phyloP scores from a whole-genome alignment of 768 basidiomycete species.

The Kwoniella dendrophila region DNA sequence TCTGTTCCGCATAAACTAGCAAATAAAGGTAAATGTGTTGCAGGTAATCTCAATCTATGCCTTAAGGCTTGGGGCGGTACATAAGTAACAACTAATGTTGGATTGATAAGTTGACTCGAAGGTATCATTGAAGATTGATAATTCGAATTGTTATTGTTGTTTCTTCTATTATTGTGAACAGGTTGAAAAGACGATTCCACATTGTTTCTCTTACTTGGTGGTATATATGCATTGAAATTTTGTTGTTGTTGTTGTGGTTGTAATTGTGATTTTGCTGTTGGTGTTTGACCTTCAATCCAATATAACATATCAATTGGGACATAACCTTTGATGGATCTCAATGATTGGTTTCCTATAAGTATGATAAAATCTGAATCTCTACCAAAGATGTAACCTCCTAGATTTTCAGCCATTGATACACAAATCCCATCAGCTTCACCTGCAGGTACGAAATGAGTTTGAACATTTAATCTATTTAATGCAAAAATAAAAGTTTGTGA shows the following conservation, averaged over 20 bases:
- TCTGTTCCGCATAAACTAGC: constrained; percentile 52
- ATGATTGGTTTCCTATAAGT: constrained; percentile 28
- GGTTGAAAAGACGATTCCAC: constrained; percentile 5
- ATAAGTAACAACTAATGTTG: constrained; percentile 39
- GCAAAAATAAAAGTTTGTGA: constrained; percentile 49
- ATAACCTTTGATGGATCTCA: constrained; percentile 50
- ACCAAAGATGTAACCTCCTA: constrained; percentile 52
- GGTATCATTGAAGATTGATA: constrained; percentile 31
- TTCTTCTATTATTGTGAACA: constrained; percentile 11
- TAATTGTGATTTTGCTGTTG: too few relatives aligned
- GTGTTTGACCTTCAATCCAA: constrained; percentile 48
- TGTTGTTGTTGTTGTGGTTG: not conserved
- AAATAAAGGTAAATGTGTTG: constrained; percentile 47
- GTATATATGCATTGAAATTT: not conserved
- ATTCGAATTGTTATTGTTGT: constrained; percentile 5
- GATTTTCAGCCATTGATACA: constrained; percentile 43
- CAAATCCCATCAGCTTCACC: constrained; percentile 55
- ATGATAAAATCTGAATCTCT: constrained; percentile 54
- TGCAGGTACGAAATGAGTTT: constrained; percentile 46
- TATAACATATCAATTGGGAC: constrained; percentile 53
- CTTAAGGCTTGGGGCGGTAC: constrained; percentile 42
- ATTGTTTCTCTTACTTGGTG: not conserved
- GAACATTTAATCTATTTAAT: constrained; percentile 36
- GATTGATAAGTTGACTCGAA: constrained; percentile 18
- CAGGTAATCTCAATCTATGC: constrained; percentile 45